These are phyloP conservation scores for Cyclocybe cylindracea DNA, from an alignment of 768 basidiomycete genomes.

Conservation along the genomic window DNA sequence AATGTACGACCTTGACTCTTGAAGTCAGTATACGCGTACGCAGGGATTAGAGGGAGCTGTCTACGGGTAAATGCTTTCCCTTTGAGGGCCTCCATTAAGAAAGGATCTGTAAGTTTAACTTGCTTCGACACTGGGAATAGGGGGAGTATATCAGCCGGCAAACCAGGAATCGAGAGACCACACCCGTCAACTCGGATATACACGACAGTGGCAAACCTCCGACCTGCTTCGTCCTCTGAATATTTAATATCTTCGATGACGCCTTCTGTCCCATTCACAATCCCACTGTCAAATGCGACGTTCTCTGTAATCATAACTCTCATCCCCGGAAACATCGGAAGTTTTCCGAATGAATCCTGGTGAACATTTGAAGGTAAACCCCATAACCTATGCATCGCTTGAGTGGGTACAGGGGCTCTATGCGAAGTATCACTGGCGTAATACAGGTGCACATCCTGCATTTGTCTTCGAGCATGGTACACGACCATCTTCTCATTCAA, in stretches of 20 bases:
- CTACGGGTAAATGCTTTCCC: no score
- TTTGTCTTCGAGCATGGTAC: neutral
- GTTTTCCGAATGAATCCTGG: constrained; percentile 9
- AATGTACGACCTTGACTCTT: constrained; percentile 27
- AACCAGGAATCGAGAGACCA: constrained; percentile 1
- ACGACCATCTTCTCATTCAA: constrained; percentile 8
- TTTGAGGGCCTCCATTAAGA: no score
- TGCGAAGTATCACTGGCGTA: neutral
- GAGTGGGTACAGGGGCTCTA: neutral
- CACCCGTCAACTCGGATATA: constrained; percentile 5
- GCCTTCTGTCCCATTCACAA: constrained; percentile 20
- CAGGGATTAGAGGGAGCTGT: constrained; percentile 24
- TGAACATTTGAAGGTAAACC: constrained; percentile 1
- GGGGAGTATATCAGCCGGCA: constrained; percentile 4
- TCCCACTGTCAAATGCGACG: constrained; percentile 8
- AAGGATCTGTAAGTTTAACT: no score
- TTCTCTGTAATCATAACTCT: constrained; percentile 20
- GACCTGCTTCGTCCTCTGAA: neutral
- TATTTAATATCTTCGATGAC: constrained; percentile 6
- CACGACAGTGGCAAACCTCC: constrained; percentile 2
- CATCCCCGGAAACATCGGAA: constrained; percentile 17
- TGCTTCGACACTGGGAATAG: constrained; percentile 5
- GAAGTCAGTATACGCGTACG: constrained; percentile 27
- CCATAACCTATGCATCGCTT: neutral
- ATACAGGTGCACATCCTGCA: neutral